Evolutionary conservation across 31 red algal species (phyloP).

Genomic region (Bonnemaisonia californica): DNA sequence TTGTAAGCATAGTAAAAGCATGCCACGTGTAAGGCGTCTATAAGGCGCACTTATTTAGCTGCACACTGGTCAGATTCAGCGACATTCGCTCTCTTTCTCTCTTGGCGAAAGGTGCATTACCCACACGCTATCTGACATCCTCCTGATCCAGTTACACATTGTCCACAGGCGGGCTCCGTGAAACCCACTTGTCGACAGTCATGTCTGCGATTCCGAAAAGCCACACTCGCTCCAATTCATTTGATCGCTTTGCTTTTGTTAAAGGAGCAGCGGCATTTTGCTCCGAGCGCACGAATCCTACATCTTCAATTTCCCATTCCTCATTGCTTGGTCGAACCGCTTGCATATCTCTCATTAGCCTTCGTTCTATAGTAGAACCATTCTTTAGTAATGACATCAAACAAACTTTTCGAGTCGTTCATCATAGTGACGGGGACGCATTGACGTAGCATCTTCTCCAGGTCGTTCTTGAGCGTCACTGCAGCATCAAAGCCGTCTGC

Average conservation of each 20-base stretch:
- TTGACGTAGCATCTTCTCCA: neutral
- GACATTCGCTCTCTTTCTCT: no score
- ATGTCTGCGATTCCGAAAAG: no score
- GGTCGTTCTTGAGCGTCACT: neutral
- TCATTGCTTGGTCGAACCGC: neutral
- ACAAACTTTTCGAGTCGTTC: conserved; percentile 6
- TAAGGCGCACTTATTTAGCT: no score
- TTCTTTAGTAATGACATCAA: conserved; percentile 32
- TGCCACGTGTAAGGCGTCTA: no score
- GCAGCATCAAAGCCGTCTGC: conserved; percentile 3
- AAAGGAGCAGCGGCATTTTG: conserved; percentile 11
- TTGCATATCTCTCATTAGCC: conserved; percentile 15
- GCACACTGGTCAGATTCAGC: no score
- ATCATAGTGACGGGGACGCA: conserved; percentile 9
- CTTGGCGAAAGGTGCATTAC: no score
- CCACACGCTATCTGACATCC: no score
- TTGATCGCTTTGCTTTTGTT: neutral
- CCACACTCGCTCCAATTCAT: neutral
- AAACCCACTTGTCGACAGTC: no score
- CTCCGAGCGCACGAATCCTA: neutral
- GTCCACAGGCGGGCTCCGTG: no score
- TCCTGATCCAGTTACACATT: no score
- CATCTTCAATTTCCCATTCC: conserved; percentile 1
- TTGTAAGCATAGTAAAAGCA: no score
- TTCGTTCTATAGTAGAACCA: neutral